Evolutionary conservation across 495 filamentous ascomycete genomes (phyloP), one percentile per base, ranked within the genome.

Genomic region (Chlorociboria aeruginascens): DNA sequence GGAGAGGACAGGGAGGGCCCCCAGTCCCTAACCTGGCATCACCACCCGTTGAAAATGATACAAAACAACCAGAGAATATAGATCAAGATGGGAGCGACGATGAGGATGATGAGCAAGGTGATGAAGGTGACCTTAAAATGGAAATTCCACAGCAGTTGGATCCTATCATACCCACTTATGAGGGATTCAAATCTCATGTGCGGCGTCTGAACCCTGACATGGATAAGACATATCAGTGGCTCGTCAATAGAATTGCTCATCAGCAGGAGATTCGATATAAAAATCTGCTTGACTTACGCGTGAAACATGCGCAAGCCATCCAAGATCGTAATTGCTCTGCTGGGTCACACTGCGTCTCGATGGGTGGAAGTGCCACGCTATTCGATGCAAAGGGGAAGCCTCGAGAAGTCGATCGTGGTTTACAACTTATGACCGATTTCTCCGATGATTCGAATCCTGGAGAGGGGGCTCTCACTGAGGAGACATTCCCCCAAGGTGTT

Each of bases 231-330:
- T 35, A 76, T 41, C 72, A 67, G 13, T 85, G 76, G 57, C 67
- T 96, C 54, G 73, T 90, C 13, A 82, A 90, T n/a, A 79, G 90
- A 38, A 82, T 95, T 53, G 85, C 83, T 0, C 69, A 82, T 48
- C 86, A 94, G 57, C 86, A 95, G 57, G 66, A 80, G 33, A 71
- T 76, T 43, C 78, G 89, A 34, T 94, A 89, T 61, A 89, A 86
- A 64, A 77, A 77, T 36, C 70, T 96, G 31, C 72, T 92, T 31
- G 83, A 79, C 16, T 64, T 76, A 42, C 81, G 81, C 53, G 71
- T 82, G 25, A 86, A 83, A 54, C 89, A 95, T 58, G 61, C 76
- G 0, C 68, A 72, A 43, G 72, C 71, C 3, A 67, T 81, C 12
- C 63, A 61, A 14, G 66, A 69, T 32, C 55, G 60, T 7, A 74